A percentile compares a stretch with the other conserved stretches of the same genome.
Evolutionary conservation across 805 yeast genomes (phyloP).

Genomic region (Candida hungchunana): DNA sequence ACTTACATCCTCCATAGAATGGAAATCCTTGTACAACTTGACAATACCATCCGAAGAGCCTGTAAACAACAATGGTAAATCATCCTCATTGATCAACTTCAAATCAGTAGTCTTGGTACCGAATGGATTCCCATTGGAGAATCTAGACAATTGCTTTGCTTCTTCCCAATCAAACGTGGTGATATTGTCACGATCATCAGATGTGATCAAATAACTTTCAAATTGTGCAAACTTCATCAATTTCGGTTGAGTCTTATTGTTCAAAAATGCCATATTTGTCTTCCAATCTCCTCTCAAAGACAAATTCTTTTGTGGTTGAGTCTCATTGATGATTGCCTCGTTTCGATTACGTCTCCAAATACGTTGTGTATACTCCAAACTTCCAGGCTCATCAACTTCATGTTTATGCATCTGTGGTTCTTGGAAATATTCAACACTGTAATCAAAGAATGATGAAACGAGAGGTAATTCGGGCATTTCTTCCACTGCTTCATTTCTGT

Average conservation of each 20-base stretch:
- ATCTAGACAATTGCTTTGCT: conserved; percentile 53
- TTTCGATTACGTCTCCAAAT: conserved; percentile 90
- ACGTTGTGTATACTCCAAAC: conserved; percentile 74
- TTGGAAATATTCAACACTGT: conserved; percentile 84
- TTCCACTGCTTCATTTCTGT: conserved; percentile 20
- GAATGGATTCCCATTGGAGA: conserved; percentile 78
- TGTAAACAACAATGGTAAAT: conserved; percentile 73
- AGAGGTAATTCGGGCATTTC: conserved; percentile 41
- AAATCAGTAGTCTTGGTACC: conserved; percentile 88
- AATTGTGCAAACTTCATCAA: conserved; percentile 81
- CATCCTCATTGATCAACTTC: conserved; percentile 88
- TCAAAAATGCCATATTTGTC: conserved; percentile 49
- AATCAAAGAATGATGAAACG: conserved; percentile 63
- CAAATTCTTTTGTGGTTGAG: conserved; percentile 84
- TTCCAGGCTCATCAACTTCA: conserved; percentile 90
- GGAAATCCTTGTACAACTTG: conserved; percentile 75
- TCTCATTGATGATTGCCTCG: conserved; percentile 78
- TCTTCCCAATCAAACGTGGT: conserved; percentile 86
- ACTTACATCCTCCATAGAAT: conserved; percentile 49
- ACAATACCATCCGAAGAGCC: conserved; percentile 96
- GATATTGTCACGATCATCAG: conserved; percentile 81
- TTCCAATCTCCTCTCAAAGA: conserved; percentile 88
- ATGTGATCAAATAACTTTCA: conserved; percentile 73
- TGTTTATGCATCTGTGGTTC: conserved; percentile 89
- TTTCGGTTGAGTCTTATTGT: conserved; percentile 78